phyloP scores from a whole-genome alignment of 306 rosid genomes.

The Rosa rugosa region DNA sequence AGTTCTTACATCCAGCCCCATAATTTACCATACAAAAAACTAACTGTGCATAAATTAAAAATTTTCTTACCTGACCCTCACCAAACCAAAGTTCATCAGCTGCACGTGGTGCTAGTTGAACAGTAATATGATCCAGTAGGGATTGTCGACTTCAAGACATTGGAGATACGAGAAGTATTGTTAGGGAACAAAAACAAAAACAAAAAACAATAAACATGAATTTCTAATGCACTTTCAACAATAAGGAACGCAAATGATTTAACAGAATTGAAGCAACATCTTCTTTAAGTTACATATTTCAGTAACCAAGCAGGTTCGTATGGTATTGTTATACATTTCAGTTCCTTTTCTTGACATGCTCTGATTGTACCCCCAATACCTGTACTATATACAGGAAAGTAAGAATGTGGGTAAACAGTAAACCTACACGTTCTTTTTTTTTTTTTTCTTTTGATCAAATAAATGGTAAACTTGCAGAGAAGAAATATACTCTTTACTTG shows the following conservation, averaged over 20 bases:
- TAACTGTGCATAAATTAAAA: background rate
- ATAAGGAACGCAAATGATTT: constrained; percentile 3
- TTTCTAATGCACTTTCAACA: constrained; percentile 13
- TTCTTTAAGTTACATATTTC: background rate
- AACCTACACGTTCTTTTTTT: background rate
- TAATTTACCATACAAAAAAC: background rate
- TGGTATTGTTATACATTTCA: constrained; percentile 15
- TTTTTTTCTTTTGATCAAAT: background rate
- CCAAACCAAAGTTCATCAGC: constrained; percentile 96
- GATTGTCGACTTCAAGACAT: constrained; percentile 80
- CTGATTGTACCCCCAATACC: background rate
- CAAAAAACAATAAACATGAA: constrained; percentile 6
- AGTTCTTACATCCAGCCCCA: background rate
- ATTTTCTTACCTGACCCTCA: constrained; percentile 56
- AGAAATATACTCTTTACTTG: background rate
- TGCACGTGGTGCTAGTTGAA: constrained; percentile 97
- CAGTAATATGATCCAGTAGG: constrained; percentile 86
- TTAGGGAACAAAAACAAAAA: background rate
- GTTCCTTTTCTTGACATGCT: background rate
- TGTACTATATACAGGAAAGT: background rate
- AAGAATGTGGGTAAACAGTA: background rate
- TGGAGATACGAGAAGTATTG: constrained; percentile 19
- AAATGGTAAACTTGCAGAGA: background rate
- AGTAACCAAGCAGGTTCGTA: background rate
- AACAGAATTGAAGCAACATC: constrained; percentile 18